Percentiles rank a stretch among this genome's conserved stretches.
Conservation (phyloP, 1,284 basidiomycete species). For the Leccinum pachyderme region DNA sequence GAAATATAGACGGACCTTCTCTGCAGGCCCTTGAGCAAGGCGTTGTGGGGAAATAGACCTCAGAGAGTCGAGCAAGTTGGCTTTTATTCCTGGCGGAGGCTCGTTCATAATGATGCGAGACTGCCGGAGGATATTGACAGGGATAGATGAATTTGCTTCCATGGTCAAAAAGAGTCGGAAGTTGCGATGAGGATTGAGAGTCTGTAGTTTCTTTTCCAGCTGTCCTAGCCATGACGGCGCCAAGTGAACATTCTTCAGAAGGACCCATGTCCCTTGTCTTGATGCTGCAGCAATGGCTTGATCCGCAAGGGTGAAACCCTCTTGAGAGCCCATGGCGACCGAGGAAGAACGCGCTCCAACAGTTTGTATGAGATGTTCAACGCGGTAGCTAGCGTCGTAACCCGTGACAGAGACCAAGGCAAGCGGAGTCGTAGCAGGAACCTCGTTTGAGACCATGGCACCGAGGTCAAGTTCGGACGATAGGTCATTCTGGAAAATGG, state of each 20-base stretch:
- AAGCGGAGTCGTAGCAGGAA: constrained; percentile 80
- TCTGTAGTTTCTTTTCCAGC: constrained; percentile 95
- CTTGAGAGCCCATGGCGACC: constrained; percentile 97
- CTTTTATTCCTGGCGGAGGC: constrained; percentile 92
- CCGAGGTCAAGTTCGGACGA: constrained; percentile 75
- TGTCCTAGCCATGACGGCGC: constrained; percentile 93
- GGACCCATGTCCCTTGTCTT: constrained; percentile 89
- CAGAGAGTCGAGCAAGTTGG: constrained; percentile 91
- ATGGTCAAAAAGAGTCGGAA: constrained; percentile 97
- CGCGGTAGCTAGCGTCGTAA: constrained; percentile 95
- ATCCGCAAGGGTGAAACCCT: constrained; percentile 93
- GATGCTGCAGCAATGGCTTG: constrained; percentile 91
- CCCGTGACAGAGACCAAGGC: constrained; percentile 90
- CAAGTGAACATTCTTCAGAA: constrained; percentile 95
- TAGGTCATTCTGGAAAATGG: constrained; percentile 81
- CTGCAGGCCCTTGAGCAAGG: constrained; percentile 78
- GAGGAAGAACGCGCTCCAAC: constrained; percentile 76
- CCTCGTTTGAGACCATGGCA: constrained; percentile 75
- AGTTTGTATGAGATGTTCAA: constrained; percentile 84
- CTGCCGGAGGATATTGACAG: constrained; percentile 93
- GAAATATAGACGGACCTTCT: constrained; percentile 91
- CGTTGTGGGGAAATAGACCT: constrained; percentile 71
- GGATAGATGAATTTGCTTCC: constrained; percentile 91
- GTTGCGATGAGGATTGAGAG: constrained; percentile 79
- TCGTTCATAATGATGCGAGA: constrained; percentile 97